Percentiles rank a stretch among this genome's conserved stretches.
Evolutionary conservation across 805 yeast species (phyloP).

Genomic region (Pichia exigua): DNA sequence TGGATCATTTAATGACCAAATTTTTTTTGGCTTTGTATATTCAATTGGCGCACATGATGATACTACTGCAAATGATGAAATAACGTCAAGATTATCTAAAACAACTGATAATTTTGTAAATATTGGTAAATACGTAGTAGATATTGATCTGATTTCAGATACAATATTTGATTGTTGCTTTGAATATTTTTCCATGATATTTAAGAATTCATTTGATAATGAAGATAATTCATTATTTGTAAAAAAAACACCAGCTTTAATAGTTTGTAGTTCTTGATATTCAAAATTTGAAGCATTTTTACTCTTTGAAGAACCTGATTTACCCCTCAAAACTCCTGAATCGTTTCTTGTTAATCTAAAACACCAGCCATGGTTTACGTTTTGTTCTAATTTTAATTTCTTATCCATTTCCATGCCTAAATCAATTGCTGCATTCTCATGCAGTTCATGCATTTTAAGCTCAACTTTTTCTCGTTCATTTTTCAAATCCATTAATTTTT

Average conservation of each 20-base stretch:
- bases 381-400: conserved; percentile 83
- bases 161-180: conserved; percentile 71
- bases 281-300: conserved; percentile 29
- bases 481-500: conserved; percentile 55
- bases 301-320: conserved; percentile 5
- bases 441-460: conserved; percentile 49
- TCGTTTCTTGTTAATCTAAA: conserved; percentile 87
- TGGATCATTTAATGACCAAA: conserved; percentile 44
- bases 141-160: conserved; percentile 71
- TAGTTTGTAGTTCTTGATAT: conserved; percentile 78
- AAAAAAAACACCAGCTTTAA: conserved; percentile 91
- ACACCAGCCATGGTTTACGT: conserved; percentile 89
- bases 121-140: conserved; percentile 74
- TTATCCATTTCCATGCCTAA: conserved; percentile 77
- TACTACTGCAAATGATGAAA: conserved; percentile 78
- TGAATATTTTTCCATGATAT: conserved; percentile 60
- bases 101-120: conserved; percentile 58
- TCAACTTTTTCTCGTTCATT: conserved; percentile 47
- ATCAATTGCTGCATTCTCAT: conserved; percentile 61
- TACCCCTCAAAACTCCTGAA: conserved; percentile 65
- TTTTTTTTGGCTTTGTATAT: conserved; percentile 58
- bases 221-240: conserved; percentile 60
- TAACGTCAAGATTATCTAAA: conserved; percentile 74
- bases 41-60: conserved; percentile 77
- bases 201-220: conserved; percentile 51